phyloP scores from a whole-genome alignment of 192 early-diverging fungal genomes.

The Chytriomyces sp. region DNA sequence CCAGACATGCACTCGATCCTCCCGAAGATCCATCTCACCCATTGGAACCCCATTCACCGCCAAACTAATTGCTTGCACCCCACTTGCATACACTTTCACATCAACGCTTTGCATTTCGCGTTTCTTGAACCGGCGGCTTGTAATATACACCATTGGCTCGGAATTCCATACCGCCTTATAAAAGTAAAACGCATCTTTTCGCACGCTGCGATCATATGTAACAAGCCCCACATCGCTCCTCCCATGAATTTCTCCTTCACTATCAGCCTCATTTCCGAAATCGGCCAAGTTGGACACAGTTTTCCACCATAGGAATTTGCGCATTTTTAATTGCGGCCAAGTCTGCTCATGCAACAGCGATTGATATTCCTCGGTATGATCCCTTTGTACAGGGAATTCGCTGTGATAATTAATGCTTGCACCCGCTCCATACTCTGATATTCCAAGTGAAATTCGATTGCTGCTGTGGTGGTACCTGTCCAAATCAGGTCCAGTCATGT shows the following conservation, averaged over 20 bases:
- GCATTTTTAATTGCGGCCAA: slow-evolving; percentile 16
- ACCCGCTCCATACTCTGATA: slow-evolving; percentile 28
- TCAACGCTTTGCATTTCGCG: slow-evolving; percentile 13
- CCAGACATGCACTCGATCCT: neutral
- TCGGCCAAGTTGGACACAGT: slow-evolving; percentile 27
- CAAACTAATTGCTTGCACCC: slow-evolving; percentile 1
- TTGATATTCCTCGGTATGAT: slow-evolving; percentile 33
- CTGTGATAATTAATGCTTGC: slow-evolving; percentile 26
- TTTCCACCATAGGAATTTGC: slow-evolving; percentile 28
- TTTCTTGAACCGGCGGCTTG: neutral
- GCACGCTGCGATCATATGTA: slow-evolving; percentile 10
- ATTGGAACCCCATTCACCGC: slow-evolving; percentile 12
- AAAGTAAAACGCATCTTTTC: slow-evolving; percentile 30
- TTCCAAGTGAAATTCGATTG: neutral
- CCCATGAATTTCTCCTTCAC: slow-evolving; percentile 5
- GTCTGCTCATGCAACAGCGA: slow-evolving; percentile 1
- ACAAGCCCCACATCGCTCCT: slow-evolving; percentile 22
- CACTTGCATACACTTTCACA: slow-evolving; percentile 27
- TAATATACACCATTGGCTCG: slow-evolving; percentile 6
- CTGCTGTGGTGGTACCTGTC: slow-evolving; percentile 4
- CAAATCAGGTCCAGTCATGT: neutral
- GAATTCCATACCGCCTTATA: slow-evolving; percentile 20
- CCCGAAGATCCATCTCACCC: neutral
- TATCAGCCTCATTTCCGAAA: neutral
- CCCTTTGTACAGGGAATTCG: slow-evolving; percentile 4